These are phyloP conservation scores for Marasmius oreades DNA, from an alignment of 1,284 basidiomycete species.

Conservation along the genomic window DNA sequence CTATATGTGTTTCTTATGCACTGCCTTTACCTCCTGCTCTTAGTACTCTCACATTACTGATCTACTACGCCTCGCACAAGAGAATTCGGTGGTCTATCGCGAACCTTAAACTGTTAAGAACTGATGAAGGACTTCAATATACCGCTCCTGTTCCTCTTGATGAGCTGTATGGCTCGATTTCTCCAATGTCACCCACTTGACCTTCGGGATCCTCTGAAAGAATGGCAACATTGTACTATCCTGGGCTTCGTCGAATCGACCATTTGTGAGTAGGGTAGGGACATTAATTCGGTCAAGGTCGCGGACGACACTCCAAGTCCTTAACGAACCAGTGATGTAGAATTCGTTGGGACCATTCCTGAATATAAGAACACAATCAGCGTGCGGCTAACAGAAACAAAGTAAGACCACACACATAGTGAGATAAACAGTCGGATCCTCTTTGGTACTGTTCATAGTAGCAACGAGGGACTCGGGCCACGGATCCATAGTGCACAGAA, in stretches of 20 bases:
- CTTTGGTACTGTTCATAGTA: conserved; percentile 31
- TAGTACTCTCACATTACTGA: too few species aligned
- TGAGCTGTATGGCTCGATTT: conserved; percentile 43
- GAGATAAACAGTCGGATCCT: conserved; percentile 37
- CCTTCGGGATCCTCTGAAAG: conserved; percentile 40
- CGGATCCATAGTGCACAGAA: conserved; percentile 44
- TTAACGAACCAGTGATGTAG: conserved; percentile 43
- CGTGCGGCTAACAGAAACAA: not conserved
- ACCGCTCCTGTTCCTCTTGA: conserved; percentile 44
- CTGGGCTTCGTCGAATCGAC: conserved; percentile 46
- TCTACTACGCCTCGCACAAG: too few species aligned
- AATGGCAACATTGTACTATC: conserved; percentile 42
- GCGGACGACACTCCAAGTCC: conserved; percentile 43
- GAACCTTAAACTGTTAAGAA: conserved; percentile 20
- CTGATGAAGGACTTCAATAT: conserved; percentile 34
- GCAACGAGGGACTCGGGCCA: conserved; percentile 34
- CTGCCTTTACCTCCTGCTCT: too few species aligned
- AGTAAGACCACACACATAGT: conserved; percentile 1
- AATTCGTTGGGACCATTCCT: conserved; percentile 56
- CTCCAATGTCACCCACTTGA: conserved; percentile 46
- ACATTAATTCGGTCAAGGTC: conserved; percentile 41
- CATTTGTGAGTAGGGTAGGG: conserved; percentile 51
- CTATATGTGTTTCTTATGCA: too few species aligned
- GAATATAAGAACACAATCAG: not conserved
- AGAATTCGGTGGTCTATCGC: too few species aligned